Evolutionary conservation across 192 early-diverging fungal genomes (phyloP), one percentile per base, ranked within the genome.

Genomic region (Pecoramyces ruminantium): DNA sequence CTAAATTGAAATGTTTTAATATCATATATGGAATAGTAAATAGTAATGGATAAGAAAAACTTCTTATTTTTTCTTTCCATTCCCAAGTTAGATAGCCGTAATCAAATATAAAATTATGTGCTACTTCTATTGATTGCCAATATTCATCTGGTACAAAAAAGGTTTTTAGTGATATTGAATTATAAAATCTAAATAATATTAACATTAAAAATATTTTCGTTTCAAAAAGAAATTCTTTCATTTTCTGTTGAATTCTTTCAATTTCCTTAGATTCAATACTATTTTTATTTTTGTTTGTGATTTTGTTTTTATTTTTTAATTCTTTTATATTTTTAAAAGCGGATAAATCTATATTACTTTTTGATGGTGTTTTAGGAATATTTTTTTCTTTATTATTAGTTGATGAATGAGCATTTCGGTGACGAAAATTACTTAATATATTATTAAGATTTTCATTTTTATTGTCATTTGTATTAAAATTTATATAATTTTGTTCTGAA

Each of bases 111-210:
- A 89, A 82, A 34, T 86, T 83, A 85, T 98, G 95, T 2, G 92
- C 96, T 18, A 99, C 93, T 86, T 99, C 97, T 67, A 93, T 92
- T 34, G 92, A 90, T 85, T 99, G 97, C 96, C 96, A 99, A 87
- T 94, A 97, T 85, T 99, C 96, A 87, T 99, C 97, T 1, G 97
- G 95, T 81, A 93, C 92, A 81, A 94, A 94, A 80, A 89, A 98
- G 25, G 96, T 97, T n/a, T 81, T 67, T 30, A 91, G 87, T 17
- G 89, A 51, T 34, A 88, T 79, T 4, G 91, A 88, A 84, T 94
- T 96, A 77, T 87, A 77, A 40, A 87, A 77, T 12, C 94, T 88
- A 83, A 93, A 94, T 18, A 85, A 78, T 78, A 93, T 39, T 27
- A 93, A 78, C 39, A 83, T 51, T 17, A 58, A n/a, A n/a, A 67